Conservation (phyloP, 805 yeast species). For the Blastobotrys chiropterorum region DNA sequence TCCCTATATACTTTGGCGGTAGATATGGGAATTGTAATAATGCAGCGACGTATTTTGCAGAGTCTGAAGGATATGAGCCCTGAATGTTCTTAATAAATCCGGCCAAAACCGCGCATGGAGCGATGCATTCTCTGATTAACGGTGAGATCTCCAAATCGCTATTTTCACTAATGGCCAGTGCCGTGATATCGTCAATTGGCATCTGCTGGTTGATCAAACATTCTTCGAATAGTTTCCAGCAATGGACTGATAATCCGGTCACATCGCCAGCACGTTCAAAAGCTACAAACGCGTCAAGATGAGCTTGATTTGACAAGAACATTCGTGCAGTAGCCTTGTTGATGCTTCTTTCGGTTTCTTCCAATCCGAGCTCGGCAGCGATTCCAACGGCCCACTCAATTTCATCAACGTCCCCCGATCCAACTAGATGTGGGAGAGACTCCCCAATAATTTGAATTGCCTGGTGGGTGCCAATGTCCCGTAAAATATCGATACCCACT, state of each 20-base stretch:
- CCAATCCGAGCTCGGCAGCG: constrained; percentile 7
- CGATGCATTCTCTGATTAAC: constrained; percentile 25
- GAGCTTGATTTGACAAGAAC: constrained; percentile 7
- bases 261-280: constrained; percentile 20
- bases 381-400: constrained; percentile 14
- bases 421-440: constrained; percentile 7
- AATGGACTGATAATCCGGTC: constrained; percentile 16
- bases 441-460: constrained; percentile 18
- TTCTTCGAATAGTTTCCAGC: constrained; percentile 26
- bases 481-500: constrained; percentile 25
- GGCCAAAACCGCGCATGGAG: constrained; percentile 29
- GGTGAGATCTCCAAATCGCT: constrained; percentile 9
- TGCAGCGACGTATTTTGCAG: constrained; percentile 20
- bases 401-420: constrained; percentile 10
- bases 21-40: constrained; percentile 26
- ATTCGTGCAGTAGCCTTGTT: constrained; percentile 13
- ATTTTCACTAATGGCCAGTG: constrained; percentile 5
- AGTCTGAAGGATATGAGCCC: constrained; percentile 10
- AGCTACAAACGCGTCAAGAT: constrained; percentile 22
- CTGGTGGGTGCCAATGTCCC: constrained; percentile 16
- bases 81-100: constrained; percentile 12
- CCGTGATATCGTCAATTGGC: constrained; percentile 8
- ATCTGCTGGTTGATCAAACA: constrained; percentile 16
- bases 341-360: constrained; percentile 1
- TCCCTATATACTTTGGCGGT: constrained; percentile 19